A percentile compares a stretch with the other conserved stretches of the same genome.
Conservation (phyloP, 2,329 filamentous ascomycete genomes). For the Aphanoascus verrucosus region DNA sequence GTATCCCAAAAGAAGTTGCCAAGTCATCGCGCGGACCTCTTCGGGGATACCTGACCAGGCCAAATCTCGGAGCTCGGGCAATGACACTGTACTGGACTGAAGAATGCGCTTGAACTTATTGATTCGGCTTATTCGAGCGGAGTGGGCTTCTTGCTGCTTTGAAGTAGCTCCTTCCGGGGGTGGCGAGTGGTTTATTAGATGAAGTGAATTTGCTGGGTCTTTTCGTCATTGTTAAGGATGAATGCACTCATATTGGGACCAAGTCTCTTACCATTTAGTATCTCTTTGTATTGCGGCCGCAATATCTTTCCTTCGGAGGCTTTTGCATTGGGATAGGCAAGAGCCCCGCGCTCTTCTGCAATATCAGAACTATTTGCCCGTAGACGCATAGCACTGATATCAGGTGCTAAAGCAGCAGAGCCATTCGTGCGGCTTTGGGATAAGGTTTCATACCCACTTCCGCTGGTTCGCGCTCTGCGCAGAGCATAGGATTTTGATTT, state of each 20-base stretch:
- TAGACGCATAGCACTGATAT: conserved; percentile 35
- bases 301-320: conserved; percentile 91
- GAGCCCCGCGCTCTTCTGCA: conserved; percentile 72
- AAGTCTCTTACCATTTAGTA: conserved; percentile 52
- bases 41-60: conserved; percentile 93
- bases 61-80: conserved; percentile 69
- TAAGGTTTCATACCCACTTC: background rate
- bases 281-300: conserved; percentile 94
- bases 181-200: conserved; percentile 81
- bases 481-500: conserved; percentile 41
- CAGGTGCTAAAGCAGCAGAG: conserved; percentile 10
- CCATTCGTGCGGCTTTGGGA: conserved; percentile 6
- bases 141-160: conserved; percentile 78
- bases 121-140: conserved; percentile 79
- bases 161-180: conserved; percentile 60
- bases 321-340: conserved; percentile 76
- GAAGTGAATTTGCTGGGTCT: conserved; percentile 82
- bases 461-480: background rate
- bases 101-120: conserved; percentile 98
- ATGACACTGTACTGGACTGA: conserved; percentile 78
- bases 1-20: conserved; percentile 91
- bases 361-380: conserved; percentile 87
- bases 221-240: conserved; percentile 12
- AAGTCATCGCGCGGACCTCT: conserved; percentile 97
- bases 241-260: conserved; percentile 1